Conservation (phyloP, 1,284 basidiomycete species). For the Puccinia polysora region DNA sequence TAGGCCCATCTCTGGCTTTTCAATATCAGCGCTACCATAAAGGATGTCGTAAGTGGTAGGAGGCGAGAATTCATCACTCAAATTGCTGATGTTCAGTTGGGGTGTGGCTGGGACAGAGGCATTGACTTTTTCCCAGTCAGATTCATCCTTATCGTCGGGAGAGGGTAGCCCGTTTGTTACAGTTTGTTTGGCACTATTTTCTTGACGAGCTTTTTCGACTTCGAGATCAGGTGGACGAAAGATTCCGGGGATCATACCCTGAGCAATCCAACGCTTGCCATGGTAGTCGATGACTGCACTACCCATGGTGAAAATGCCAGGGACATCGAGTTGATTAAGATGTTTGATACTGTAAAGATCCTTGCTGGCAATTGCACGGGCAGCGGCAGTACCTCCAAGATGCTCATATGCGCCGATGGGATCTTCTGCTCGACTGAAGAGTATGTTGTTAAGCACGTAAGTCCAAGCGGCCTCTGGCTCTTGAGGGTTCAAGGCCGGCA, state of each 20-base stretch:
- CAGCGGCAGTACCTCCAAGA: constrained; percentile 60
- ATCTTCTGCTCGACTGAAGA: constrained; percentile 60
- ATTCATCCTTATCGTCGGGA: constrained; percentile 46
- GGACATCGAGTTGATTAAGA: constrained; percentile 58
- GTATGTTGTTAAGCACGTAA: constrained; percentile 60
- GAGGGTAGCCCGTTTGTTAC: constrained; percentile 19
- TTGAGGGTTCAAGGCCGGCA: constrained; percentile 60
- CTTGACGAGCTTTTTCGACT: constrained; percentile 47
- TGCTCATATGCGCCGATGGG: constrained; percentile 59
- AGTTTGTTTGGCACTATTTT: constrained; percentile 47
- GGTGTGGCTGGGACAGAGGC: constrained; percentile 69
- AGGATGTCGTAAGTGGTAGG: constrained; percentile 57
- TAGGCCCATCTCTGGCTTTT: constrained; percentile 54
- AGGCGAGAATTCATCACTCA: constrained; percentile 48
- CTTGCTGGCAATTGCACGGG: constrained; percentile 59
- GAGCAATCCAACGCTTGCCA: constrained; percentile 61
- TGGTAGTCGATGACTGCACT: constrained; percentile 60
- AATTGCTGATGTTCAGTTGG: constrained; percentile 57
- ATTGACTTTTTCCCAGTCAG: constrained; percentile 54
- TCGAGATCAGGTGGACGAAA: constrained; percentile 54
- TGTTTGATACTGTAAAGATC: constrained; percentile 59
- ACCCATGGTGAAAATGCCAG: constrained; percentile 49
- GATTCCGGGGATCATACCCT: constrained; percentile 60
- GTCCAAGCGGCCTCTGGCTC: constrained; percentile 59
- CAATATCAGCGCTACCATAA: constrained; percentile 60